A percentile compares a stretch with the other conserved stretches of the same genome.
phyloP scores from a whole-genome alignment of 257 asterid genomes.

The Anisodus tanguticus region DNA sequence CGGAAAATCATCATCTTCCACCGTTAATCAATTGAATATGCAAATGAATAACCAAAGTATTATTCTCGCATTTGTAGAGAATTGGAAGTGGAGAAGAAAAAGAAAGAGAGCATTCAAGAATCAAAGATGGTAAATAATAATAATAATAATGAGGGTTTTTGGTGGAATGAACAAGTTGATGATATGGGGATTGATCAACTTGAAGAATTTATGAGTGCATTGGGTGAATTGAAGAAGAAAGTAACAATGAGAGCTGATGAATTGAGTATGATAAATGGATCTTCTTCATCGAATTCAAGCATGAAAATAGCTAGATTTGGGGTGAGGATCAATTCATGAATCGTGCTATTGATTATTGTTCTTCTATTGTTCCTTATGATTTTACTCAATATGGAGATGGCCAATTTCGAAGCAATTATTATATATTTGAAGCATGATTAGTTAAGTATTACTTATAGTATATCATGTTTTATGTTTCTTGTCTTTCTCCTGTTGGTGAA shows the following conservation, averaged over 20 bases:
- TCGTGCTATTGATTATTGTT: too few species aligned
- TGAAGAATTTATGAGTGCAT: conserved; percentile 40
- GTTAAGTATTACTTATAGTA: not conserved
- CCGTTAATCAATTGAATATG: not conserved
- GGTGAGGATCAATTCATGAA: too few species aligned
- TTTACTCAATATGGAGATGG: conserved; percentile 11
- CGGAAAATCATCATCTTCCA: not conserved
- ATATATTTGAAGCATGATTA: not conserved
- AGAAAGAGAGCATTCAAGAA: conserved; percentile 12
- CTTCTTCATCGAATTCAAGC: too few species aligned
- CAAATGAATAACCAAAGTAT: conserved; percentile 22
- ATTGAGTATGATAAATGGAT: too few species aligned
- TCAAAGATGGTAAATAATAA: not conserved
- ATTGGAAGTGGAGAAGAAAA: conserved; percentile 40
- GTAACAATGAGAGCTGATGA: conserved; percentile 34
- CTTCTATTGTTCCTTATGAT: conserved; percentile 32
- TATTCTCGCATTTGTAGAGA: conserved; percentile 36
- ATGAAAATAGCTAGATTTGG: too few species aligned
- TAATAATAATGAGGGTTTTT: conserved; percentile 12
- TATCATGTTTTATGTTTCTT: not conserved
- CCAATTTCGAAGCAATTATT: not conserved
- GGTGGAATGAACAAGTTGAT: conserved; percentile 53
- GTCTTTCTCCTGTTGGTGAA: not conserved
- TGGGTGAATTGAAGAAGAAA: conserved; percentile 45
- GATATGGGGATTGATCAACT: conserved; percentile 48